phyloP scores from a whole-genome alignment of 2,329 filamentous ascomycete species.

The Neoscytalidium dimidiatum region DNA sequence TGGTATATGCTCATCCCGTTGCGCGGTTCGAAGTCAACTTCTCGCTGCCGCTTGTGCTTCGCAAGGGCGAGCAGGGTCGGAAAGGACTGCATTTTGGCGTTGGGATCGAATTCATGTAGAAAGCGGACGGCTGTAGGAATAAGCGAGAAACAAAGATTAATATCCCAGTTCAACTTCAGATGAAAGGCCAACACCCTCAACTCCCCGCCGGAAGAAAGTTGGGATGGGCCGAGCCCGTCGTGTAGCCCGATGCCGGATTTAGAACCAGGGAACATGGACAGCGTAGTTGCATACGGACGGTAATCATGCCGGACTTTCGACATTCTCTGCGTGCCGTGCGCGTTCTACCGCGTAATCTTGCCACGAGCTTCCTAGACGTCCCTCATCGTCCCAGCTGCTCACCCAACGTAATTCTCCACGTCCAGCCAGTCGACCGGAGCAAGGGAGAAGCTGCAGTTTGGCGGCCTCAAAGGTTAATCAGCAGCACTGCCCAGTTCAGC shows the following conservation, averaged over 20 bases:
- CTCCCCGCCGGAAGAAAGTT: background rate
- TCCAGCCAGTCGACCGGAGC: background rate
- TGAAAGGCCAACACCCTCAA: background rate
- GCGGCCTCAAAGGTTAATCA: background rate
- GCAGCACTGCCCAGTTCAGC: background rate
- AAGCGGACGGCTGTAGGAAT: background rate
- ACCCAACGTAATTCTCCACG: background rate
- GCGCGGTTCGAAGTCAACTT: slow-evolving; percentile 97
- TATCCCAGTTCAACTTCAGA: background rate
- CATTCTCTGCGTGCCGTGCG: too few species aligned
- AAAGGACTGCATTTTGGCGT: slow-evolving; percentile 97
- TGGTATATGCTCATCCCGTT: slow-evolving; percentile 93
- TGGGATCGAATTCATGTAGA: slow-evolving; percentile 89
- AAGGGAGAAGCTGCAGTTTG: background rate
- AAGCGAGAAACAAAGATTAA: slow-evolving; percentile 10
- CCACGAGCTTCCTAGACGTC: background rate
- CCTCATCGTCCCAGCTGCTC: background rate
- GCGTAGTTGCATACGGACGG: too few species aligned
- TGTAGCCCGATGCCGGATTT: too few species aligned
- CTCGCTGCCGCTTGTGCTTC: slow-evolving; percentile 77
- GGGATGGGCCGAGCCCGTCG: too few species aligned
- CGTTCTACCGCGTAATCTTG: background rate
- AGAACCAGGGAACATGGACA: too few species aligned
- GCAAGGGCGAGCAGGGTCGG: slow-evolving; percentile 80
- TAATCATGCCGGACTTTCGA: too few species aligned